A percentile compares a stretch with the other conserved stretches of the same genome.
These are phyloP conservation scores for Myxozyma lipomycoides DNA, from an alignment of 805 yeast species.

Conservation along the genomic window DNA sequence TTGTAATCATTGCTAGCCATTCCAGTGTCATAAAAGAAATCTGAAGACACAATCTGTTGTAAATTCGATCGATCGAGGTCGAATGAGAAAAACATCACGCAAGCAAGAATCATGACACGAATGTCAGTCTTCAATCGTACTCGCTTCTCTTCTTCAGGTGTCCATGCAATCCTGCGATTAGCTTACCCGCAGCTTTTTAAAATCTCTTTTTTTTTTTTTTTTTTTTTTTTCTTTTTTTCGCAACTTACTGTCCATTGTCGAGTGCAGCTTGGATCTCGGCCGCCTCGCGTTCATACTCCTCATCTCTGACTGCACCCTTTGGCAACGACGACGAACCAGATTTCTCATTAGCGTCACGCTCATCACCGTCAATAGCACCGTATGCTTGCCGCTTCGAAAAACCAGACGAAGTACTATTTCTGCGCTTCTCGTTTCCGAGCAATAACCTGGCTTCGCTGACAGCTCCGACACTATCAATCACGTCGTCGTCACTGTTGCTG, in stretches of 20 bases:
- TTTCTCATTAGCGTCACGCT: neutral
- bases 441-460: neutral
- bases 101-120: conserved; percentile 52
- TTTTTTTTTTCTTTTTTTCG: too few species aligned
- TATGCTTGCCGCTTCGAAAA: conserved; percentile 1
- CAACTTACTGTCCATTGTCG: conserved; percentile 20
- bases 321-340: neutral
- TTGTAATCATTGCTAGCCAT: conserved; percentile 55
- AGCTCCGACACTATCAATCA: conserved; percentile 8
- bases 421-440: too few species aligned
- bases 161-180: conserved; percentile 43
- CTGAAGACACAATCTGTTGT: conserved; percentile 52
- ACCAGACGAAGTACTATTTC: neutral
- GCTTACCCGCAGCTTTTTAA: neutral
- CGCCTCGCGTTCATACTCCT: conserved; percentile 19
- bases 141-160: conserved; percentile 47
- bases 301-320: neutral
- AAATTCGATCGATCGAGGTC: conserved; percentile 56
- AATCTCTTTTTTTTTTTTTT: too few species aligned
- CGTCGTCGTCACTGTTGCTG: neutral
- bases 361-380: conserved; percentile 2
- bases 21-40: conserved; percentile 48
- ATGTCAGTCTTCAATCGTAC: conserved; percentile 51
- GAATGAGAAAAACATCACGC: conserved; percentile 53
- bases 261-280: conserved; percentile 13